A percentile compares a stretch with the other conserved stretches of the same genome.
Evolutionary conservation across 768 basidiomycete species (phyloP).

Genomic region (Rhizopogon sp.): DNA sequence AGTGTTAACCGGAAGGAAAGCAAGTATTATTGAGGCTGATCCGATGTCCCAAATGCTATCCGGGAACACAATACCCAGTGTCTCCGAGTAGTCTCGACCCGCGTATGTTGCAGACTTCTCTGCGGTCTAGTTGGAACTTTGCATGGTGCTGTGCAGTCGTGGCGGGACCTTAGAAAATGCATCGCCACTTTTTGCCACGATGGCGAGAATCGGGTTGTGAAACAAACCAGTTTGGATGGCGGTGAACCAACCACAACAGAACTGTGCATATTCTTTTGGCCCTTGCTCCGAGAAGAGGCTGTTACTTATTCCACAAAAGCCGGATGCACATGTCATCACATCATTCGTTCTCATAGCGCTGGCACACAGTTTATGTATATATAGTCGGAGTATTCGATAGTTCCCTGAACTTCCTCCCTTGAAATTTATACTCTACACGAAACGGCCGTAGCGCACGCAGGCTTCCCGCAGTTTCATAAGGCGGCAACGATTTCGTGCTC

Average conservation of each 20-base stretch:
- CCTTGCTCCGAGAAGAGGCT: neutral
- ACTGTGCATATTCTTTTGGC: neutral
- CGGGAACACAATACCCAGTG: neutral
- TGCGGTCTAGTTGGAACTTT: neutral
- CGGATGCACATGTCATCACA: conserved; percentile 13
- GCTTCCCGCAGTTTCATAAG: conserved; percentile 1
- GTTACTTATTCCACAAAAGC: neutral
- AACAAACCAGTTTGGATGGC: conserved; percentile 15
- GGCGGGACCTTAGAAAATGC: neutral
- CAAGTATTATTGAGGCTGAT: neutral
- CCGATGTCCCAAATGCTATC: neutral
- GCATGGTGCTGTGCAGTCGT: neutral
- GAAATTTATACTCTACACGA: neutral
- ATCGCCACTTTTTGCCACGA: neutral
- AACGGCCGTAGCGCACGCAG: too few relatives aligned
- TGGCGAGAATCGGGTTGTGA: neutral
- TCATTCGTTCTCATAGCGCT: conserved; percentile 3
- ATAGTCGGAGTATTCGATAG: conserved; percentile 5
- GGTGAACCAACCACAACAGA: neutral
- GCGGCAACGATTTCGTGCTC: conserved; percentile 20
- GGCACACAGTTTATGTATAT: conserved; percentile 16
- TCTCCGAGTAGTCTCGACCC: conserved; percentile 15
- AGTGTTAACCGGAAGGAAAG: neutral
- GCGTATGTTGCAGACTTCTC: conserved; percentile 14
- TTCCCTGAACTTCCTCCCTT: neutral